Evolutionary conservation across 768 basidiomycete species (phyloP).

Genomic region (Aureoboletus auriporus): DNA sequence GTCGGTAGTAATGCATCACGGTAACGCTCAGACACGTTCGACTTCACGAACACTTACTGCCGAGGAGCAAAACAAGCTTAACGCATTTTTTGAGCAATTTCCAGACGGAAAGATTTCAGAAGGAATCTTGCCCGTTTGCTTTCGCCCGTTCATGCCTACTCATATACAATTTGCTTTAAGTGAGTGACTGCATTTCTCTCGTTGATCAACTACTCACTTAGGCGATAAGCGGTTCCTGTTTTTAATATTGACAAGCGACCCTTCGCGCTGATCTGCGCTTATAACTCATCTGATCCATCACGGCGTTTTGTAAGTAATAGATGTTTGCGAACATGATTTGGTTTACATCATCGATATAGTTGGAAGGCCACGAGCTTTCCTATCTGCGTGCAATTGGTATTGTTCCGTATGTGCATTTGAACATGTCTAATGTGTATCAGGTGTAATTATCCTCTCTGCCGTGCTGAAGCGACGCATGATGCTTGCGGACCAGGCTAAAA

Average conservation of each 20-base stretch:
- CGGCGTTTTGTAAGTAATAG: conserved; percentile 66
- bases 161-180: conserved; percentile 86
- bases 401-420: neutral
- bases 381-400: conserved; percentile 87
- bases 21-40: conserved; percentile 51
- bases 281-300: conserved; percentile 77
- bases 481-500: conserved; percentile 91
- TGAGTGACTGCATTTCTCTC: conserved; percentile 35
- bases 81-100: conserved; percentile 71
- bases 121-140: conserved; percentile 77
- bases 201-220: conserved; percentile 4
- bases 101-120: conserved; percentile 89
- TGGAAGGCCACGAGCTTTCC: conserved; percentile 87
- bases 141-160: conserved; percentile 75
- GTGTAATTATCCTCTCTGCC: conserved; percentile 90
- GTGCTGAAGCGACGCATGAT: conserved; percentile 92
- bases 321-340: neutral
- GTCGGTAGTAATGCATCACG: conserved; percentile 67
- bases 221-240: conserved; percentile 73
- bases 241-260: conserved; percentile 92
- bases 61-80: conserved; percentile 72
- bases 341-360: conserved; percentile 36
- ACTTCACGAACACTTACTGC: conserved; percentile 53
- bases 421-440: conserved; percentile 27
- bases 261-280: conserved; percentile 87